Conservation (phyloP, 257 asterid species). For the Solanum clarkiae region DNA sequence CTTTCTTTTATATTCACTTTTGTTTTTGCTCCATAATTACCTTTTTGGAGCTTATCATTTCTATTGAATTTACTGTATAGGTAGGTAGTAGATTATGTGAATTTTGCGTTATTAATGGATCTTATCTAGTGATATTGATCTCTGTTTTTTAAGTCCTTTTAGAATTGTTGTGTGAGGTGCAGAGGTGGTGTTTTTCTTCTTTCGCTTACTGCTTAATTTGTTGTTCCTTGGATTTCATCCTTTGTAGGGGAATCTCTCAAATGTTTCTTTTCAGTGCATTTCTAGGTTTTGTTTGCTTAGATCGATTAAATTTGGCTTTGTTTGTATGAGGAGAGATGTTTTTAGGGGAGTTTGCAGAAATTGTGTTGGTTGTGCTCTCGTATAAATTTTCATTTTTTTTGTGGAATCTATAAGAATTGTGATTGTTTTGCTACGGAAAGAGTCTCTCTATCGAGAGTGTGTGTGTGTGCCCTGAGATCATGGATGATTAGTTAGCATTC, state of each 20-base stretch:
- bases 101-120: background rate
- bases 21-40: background rate
- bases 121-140: background rate
- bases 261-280: background rate
- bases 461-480: background rate
- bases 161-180: background rate
- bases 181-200: background rate
- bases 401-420: background rate
- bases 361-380: background rate
- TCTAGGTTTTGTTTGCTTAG: background rate
- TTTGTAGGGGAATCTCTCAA: background rate
- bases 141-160: background rate
- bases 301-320: background rate
- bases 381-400: background rate
- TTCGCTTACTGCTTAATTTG: background rate
- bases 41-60: background rate
- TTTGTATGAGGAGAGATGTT: background rate
- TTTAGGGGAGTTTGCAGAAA: background rate
- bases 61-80: background rate
- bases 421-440: background rate
- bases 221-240: background rate
- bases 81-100: background rate
- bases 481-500: background rate
- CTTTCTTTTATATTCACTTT: background rate
- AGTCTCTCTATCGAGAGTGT: background rate